Evolutionary conservation across 768 basidiomycete genomes (phyloP).

Genomic region (Chalciporus chontae): DNA sequence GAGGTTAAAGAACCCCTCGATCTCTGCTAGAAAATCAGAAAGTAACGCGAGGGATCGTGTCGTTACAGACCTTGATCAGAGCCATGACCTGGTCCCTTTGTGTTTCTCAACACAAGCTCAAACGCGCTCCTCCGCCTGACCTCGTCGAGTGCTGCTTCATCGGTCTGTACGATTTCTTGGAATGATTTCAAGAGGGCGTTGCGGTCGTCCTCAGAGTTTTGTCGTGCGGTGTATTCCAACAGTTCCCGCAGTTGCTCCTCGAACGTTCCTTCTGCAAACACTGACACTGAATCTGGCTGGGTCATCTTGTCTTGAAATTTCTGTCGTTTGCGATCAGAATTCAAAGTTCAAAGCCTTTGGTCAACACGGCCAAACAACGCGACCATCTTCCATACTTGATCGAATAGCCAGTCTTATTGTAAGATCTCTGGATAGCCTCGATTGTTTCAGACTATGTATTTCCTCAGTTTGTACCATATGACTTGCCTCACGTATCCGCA

Average conservation of each 20-base stretch:
- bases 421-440: too few species aligned
- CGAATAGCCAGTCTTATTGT: too few species aligned
- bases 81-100: constrained; percentile 72
- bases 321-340: constrained; percentile 1
- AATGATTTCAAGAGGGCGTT: constrained; percentile 61
- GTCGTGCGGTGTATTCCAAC: constrained; percentile 67
- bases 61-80: constrained; percentile 62
- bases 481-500: neutral
- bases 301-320: constrained; percentile 48
- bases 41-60: neutral
- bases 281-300: constrained; percentile 70
- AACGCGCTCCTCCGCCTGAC: constrained; percentile 52
- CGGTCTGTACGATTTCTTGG: constrained; percentile 52
- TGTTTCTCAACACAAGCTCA: constrained; percentile 55
- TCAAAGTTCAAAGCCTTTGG: constrained; percentile 5
- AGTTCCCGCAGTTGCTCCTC: constrained; percentile 83
- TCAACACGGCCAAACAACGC: constrained; percentile 22
- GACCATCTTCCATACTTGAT: neutral
- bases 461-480: neutral
- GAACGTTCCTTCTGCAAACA: constrained; percentile 86
- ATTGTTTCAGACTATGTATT: too few species aligned
- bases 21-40: constrained; percentile 44
- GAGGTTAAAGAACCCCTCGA: constrained; percentile 87
- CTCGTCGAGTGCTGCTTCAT: constrained; percentile 54
- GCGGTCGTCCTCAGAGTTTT: constrained; percentile 66